Evolutionary conservation across 179 eudicot genomes (phyloP).

Genomic region (Silene vulgaris): DNA sequence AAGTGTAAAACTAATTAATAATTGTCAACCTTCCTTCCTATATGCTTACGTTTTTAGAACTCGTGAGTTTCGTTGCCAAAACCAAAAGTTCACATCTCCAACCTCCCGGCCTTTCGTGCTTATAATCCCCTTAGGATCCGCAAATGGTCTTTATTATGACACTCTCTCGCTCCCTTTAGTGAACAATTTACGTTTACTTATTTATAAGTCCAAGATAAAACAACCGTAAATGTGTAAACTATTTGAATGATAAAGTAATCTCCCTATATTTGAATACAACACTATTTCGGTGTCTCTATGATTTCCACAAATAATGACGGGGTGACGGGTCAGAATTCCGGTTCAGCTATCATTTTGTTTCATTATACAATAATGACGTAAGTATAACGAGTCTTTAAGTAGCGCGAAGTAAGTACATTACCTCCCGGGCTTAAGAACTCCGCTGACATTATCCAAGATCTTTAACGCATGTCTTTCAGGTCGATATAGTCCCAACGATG

Average conservation of each 20-base stretch:
- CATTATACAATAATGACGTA: not conserved
- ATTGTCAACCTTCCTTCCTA: not conserved
- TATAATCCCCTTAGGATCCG: not conserved
- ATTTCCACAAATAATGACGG: too few species aligned
- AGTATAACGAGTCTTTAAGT: not conserved
- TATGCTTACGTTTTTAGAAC: not conserved
- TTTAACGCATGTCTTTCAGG: conserved; percentile 50
- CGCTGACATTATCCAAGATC: conserved; percentile 60
- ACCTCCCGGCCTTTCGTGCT: not conserved
- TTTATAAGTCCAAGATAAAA: too few species aligned
- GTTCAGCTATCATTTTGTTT: too few species aligned
- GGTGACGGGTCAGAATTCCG: too few species aligned
- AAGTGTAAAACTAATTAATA: not conserved
- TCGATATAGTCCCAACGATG: conserved; percentile 42
- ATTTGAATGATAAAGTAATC: too few species aligned
- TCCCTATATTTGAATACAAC: too few species aligned
- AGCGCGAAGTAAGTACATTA: conserved; percentile 15
- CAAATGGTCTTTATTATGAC: too few species aligned
- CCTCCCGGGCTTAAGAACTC: conserved; percentile 80
- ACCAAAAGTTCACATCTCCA: not conserved
- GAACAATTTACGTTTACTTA: too few species aligned
- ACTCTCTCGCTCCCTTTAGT: too few species aligned
- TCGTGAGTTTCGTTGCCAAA: not conserved
- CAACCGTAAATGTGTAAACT: too few species aligned
- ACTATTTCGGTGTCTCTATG: too few species aligned